Conservation (phyloP, 2,329 filamentous ascomycete genomes). For the Cephalotrichum gorgonifer region DNA sequence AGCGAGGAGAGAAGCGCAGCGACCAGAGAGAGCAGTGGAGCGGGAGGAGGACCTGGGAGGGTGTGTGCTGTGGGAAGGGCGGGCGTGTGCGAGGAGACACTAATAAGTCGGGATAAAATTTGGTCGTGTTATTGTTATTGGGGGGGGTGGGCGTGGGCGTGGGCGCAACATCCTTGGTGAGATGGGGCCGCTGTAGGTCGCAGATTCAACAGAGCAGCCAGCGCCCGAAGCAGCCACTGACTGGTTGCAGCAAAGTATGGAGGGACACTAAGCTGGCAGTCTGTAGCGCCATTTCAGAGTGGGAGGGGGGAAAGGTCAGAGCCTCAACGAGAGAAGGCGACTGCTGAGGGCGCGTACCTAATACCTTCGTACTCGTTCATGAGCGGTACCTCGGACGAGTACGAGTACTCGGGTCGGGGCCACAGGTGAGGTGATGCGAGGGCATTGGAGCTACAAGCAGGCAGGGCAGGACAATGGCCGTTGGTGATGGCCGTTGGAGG, state of each 20-base stretch:
- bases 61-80: constrained; percentile 4
- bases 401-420: too few relatives aligned
- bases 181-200: not conserved
- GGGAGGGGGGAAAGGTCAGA: not conserved
- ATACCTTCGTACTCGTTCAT: not conserved
- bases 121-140: not conserved
- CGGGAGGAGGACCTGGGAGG: constrained; percentile 2
- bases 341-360: not conserved
- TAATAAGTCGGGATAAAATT: not conserved
- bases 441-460: too few relatives aligned
- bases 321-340: too few relatives aligned
- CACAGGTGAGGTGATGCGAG: too few relatives aligned
- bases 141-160: not conserved
- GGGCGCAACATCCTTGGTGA: not conserved
- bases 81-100: constrained; percentile 3
- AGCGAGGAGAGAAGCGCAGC: constrained; percentile 2
- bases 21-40: constrained; percentile 3
- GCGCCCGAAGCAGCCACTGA: not conserved
- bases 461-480: too few relatives aligned
- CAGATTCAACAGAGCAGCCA: not conserved
- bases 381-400: not conserved
- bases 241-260: not conserved
- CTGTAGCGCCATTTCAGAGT: constrained; percentile 1
- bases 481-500: too few relatives aligned
- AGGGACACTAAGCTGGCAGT: constrained; percentile 1